Conservation (phyloP, 2,329 filamentous ascomycete species). For the Hypoxylon sp. region DNA sequence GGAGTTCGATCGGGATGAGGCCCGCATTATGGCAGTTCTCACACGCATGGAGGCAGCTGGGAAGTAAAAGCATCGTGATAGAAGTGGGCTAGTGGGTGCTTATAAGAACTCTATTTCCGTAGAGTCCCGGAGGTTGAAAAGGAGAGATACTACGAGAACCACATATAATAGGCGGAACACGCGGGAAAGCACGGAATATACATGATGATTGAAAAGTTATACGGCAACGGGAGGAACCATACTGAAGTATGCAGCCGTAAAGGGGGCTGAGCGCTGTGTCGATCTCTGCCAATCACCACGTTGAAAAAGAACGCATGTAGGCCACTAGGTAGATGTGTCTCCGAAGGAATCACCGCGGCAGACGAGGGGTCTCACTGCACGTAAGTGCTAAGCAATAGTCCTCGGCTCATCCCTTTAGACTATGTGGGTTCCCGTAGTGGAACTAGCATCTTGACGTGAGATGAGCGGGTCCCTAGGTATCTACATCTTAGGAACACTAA, state of each 20-base stretch:
- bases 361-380: background rate
- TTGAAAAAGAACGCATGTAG: background rate
- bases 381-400: conserved; percentile 4
- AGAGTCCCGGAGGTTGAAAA: background rate
- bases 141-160: background rate
- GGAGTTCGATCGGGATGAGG: background rate
- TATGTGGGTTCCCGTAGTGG: conserved; percentile 18
- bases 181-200: background rate
- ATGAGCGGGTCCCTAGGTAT: background rate
- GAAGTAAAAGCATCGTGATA: background rate
- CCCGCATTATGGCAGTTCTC: background rate
- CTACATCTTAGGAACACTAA: background rate
- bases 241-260: background rate
- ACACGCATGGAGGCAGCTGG: background rate
- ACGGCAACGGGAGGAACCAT: conserved; percentile 8
- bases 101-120: background rate
- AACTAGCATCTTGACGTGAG: background rate
- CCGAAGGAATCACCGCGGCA: conserved; percentile 7
- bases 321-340: background rate
- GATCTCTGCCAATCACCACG: background rate
- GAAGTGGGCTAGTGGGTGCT: background rate
- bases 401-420: conserved; percentile 17
- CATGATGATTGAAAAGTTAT: background rate
- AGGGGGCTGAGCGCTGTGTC: conserved; percentile 13
- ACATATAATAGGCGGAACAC: background rate